Base-by-base conservation (phyloP, 352 stramenopile species). In the Phytophthora lateralis region DNA sequence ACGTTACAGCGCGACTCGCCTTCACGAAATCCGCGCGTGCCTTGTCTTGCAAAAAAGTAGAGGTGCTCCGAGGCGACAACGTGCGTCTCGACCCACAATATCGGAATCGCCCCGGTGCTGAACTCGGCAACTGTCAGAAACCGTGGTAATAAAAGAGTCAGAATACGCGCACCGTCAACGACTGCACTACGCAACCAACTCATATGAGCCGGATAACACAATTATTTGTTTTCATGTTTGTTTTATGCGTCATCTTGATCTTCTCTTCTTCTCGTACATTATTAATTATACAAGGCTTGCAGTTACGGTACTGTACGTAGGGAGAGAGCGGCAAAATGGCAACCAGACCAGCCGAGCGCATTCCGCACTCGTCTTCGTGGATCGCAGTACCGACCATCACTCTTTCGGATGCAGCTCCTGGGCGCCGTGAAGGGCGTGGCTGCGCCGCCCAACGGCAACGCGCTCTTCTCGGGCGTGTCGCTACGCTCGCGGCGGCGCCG, bases 391-490 rank as follows among this genome's bases (percentile, higher is more conserved):
- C 48, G 51, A 67, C 52, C 32, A 47, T 49, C 41, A 47, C 43
- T 59, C 34, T 26, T 26, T 7, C 0, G 35, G 6, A 74, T 74
- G 66, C 66, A 72, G 53, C 42, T 78, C 45, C 55, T 78, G 41
- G 48, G 60, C 38, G 41, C 60, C 55, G 60, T 78, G n/a, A 78
- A 78, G 65, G 58, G 69, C 49, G 60, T 70, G 44, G 55, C 60
- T 17, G 53, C 66, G 47, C 45, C 66, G 15, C 61, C 70, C 26
- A 60, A 52, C 37, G 57, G 56, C 45, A 68, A 58, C 39, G 43
- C 58, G 35, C 57, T 78, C 45, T 78, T 78, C 61, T 72, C 70
- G 12, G 58, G 61, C 41, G 66, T 73, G 26, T 78, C 70, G 44
- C 51, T 78, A 10, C 70, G 65, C 39, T 48, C 60, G 1, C 65